Percentiles rank a stretch among this genome's conserved stretches.
Evolutionary conservation across 2,329 filamentous ascomycete species (phyloP).

Genomic region (Aspergillus spinulosporus): DNA sequence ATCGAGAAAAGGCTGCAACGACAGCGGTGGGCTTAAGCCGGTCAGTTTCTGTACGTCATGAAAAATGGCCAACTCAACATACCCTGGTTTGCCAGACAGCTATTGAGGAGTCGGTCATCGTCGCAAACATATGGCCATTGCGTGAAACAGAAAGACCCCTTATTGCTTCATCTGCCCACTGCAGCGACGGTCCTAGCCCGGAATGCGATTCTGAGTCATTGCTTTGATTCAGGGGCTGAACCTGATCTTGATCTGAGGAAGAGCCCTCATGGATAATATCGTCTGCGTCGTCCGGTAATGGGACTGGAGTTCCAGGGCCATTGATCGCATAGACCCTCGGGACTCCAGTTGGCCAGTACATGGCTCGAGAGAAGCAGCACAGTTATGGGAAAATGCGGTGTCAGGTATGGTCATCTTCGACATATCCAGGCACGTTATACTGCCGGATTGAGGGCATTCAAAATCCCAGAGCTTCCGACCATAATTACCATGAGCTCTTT

Average conservation of each 20-base stretch:
- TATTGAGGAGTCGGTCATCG: slow-evolving; percentile 79
- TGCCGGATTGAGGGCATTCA: slow-evolving; percentile 24
- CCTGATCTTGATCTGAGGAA: slow-evolving; percentile 26
- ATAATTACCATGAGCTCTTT: slow-evolving; percentile 22
- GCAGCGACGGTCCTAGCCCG: slow-evolving; percentile 27
- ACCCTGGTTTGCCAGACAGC: slow-evolving; percentile 98
- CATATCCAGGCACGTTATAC: slow-evolving; percentile 21
- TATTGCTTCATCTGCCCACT: slow-evolving; percentile 63
- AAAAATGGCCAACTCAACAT: slow-evolving; percentile 31
- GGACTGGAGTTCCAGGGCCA: slow-evolving; percentile 40
- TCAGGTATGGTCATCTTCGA: slow-evolving; percentile 44
- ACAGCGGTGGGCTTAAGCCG: slow-evolving; percentile 75
- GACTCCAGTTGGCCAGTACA: slow-evolving; percentile 54
- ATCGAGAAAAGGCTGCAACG: slow-evolving; percentile 81
- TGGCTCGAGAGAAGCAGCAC: slow-evolving; percentile 36
- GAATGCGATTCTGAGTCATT: slow-evolving; percentile 26
- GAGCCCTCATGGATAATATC: slow-evolving; percentile 19
- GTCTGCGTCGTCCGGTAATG: slow-evolving; percentile 29
- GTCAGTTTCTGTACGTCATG: slow-evolving; percentile 29
- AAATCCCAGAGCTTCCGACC: slow-evolving; percentile 24
- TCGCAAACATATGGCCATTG: slow-evolving; percentile 79
- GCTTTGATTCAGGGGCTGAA: slow-evolving; percentile 28
- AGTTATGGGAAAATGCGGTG: slow-evolving; percentile 30
- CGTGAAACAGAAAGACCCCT: slow-evolving; percentile 75
- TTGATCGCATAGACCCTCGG: slow-evolving; percentile 52